phyloP scores from a whole-genome alignment of 441 rosid genomes.

The Bruguiera hainesii region DNA sequence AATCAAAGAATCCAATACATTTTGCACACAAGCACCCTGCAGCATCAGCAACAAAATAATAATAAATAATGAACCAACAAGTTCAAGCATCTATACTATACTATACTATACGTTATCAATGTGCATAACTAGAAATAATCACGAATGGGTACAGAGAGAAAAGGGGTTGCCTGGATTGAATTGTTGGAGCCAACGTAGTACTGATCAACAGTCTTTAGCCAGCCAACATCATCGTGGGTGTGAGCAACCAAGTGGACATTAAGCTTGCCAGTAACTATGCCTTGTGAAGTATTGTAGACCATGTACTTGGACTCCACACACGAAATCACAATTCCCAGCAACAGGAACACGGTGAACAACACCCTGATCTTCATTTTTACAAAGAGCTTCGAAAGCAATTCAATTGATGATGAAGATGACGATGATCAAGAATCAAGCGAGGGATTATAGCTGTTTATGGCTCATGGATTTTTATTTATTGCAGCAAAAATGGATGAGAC shows the following conservation, averaged over 20 bases:
- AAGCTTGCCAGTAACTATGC: constrained; percentile 75
- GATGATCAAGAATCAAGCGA: too few relatives aligned
- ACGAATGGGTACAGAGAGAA: not conserved
- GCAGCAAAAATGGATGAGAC: too few relatives aligned
- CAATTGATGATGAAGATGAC: too few relatives aligned
- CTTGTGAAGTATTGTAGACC: constrained; percentile 78
- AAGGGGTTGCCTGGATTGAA: constrained; percentile 74
- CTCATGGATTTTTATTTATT: too few relatives aligned
- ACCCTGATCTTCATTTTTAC: constrained; percentile 16
- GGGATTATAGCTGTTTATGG: too few relatives aligned
- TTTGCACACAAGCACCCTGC: constrained; percentile 95
- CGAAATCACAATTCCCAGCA: constrained; percentile 34
- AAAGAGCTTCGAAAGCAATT: too few relatives aligned
- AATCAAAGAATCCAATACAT: constrained; percentile 84
- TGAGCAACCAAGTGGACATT: constrained; percentile 97
- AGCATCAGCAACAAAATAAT: constrained; percentile 15
- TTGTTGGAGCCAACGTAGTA: constrained; percentile 99
- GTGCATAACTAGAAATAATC: not conserved
- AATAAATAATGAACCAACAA: not conserved
- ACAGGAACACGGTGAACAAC: constrained; percentile 21
- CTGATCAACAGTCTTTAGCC: constrained; percentile 98
- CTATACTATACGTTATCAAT: not conserved
- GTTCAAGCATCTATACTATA: not conserved
- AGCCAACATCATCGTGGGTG: constrained; percentile 95
- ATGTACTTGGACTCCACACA: constrained; percentile 62